A percentile compares a stretch with the other conserved stretches of the same genome.
These are phyloP conservation scores for Gossypium anomalum DNA, from an alignment of 345 rosid genomes.

Conservation along the genomic window DNA sequence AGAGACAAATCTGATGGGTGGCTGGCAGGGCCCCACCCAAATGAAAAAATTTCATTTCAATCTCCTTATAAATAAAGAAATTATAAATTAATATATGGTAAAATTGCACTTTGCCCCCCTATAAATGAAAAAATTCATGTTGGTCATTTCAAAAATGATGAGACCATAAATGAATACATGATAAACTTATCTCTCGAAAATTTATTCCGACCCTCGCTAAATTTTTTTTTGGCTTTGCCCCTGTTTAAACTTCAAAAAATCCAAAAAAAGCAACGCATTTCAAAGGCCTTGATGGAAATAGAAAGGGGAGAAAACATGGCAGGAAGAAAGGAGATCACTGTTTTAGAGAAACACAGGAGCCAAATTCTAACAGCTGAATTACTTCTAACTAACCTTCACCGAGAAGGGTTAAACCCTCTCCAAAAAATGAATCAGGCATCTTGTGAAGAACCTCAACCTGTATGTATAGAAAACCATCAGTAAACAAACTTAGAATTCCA, in stretches of 20 bases:
- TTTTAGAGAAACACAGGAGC: not conserved
- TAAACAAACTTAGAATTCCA: not conserved
- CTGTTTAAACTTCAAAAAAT: not conserved
- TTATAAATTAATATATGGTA: too few species aligned
- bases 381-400: constrained; percentile 52
- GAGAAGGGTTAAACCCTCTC: constrained; percentile 89
- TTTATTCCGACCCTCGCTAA: too few species aligned
- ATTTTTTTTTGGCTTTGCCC: too few species aligned
- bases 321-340: not conserved
- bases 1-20: too few species aligned
- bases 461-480: constrained; percentile 6
- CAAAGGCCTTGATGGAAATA: not conserved
- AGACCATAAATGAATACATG: too few species aligned
- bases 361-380: constrained; percentile 3
- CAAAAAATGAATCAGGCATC: constrained; percentile 60
- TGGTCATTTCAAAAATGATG: too few species aligned
- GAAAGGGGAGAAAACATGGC: not conserved
- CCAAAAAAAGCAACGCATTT: not conserved
- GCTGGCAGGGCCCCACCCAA: too few species aligned
- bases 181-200: too few species aligned
- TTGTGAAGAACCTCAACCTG: constrained; percentile 58
- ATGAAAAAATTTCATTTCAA: too few species aligned
- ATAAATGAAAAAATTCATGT: too few species aligned
- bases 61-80: too few species aligned
- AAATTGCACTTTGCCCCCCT: too few species aligned